A percentile compares a stretch with the other conserved stretches of the same genome.
phyloP scores from a whole-genome alignment of 2,329 filamentous ascomycete species.

The Hirsutella rhossiliensis region DNA sequence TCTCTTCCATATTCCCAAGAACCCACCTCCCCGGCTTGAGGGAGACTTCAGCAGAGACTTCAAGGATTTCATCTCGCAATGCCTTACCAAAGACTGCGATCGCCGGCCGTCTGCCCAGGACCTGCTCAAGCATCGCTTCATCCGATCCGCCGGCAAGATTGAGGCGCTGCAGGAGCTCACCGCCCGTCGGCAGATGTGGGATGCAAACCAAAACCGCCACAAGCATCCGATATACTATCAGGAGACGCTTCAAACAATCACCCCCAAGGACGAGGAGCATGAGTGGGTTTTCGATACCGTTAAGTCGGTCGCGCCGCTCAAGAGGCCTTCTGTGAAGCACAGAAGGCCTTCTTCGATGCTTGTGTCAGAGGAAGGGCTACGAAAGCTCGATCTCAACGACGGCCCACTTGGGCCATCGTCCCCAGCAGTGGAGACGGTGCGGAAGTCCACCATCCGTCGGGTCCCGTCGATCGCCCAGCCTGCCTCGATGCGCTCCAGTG shows the following conservation, averaged over 20 bases:
- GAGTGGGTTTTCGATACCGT: slow-evolving; percentile 96
- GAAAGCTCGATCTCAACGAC: slow-evolving; percentile 49
- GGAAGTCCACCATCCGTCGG: slow-evolving; percentile 44
- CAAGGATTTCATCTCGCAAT: slow-evolving; percentile 85
- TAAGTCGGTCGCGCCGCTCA: slow-evolving; percentile 51
- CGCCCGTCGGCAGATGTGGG: slow-evolving; percentile 69
- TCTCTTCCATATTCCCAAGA: slow-evolving; percentile 82
- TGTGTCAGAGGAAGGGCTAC: slow-evolving; percentile 47
- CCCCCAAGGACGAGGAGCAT: slow-evolving; percentile 57
- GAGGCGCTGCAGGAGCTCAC: slow-evolving; percentile 83
- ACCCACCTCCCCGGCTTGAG: slow-evolving; percentile 71
- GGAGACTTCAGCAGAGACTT: slow-evolving; percentile 82
- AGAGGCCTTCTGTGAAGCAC: slow-evolving; percentile 37
- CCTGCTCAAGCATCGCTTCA: slow-evolving; percentile 77
- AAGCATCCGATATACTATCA: slow-evolving; percentile 80
- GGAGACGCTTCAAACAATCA: slow-evolving; percentile 70
- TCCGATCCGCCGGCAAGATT: slow-evolving; percentile 74
- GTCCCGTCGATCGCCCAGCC: slow-evolving; percentile 30
- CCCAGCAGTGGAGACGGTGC: slow-evolving; percentile 41
- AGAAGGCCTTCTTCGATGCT: slow-evolving; percentile 46
- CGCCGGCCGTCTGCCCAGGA: slow-evolving; percentile 75
- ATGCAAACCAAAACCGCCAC: slow-evolving; percentile 57
- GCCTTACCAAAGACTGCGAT: slow-evolving; percentile 85
- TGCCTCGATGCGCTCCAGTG: slow-evolving; percentile 20
- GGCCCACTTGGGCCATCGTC: slow-evolving; percentile 45